Conservation (phyloP, 2,329 filamentous ascomycete genomes). For the Paraconiothyrium sp. region DNA sequence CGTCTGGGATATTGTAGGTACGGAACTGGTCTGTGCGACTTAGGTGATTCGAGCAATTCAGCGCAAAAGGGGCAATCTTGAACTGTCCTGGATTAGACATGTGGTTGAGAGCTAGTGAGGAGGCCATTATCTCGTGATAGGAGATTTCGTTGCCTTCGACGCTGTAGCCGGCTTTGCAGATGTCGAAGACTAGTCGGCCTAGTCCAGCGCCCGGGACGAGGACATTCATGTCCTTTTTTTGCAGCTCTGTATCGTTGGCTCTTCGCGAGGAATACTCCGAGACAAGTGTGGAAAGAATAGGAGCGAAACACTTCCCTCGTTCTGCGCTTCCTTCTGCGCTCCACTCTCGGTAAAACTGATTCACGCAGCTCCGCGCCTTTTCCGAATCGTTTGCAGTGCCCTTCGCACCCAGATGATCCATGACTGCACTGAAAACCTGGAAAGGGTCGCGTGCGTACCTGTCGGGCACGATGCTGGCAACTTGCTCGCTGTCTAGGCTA, state of each 20-base stretch:
- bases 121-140: constrained; percentile 93
- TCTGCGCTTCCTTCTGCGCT: constrained; percentile 78
- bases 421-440: constrained; percentile 55
- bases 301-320: constrained; percentile 78
- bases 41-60: constrained; percentile 86
- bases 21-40: constrained; percentile 78
- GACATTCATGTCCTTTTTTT: constrained; percentile 64
- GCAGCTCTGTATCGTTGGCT: constrained; percentile 25
- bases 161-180: constrained; percentile 76
- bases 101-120: constrained; percentile 76
- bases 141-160: constrained; percentile 94
- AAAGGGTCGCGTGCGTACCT: constrained; percentile 41
- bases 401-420: constrained; percentile 72
- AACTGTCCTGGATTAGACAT: constrained; percentile 70
- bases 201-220: constrained; percentile 91
- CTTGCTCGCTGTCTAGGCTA: constrained; percentile 43
- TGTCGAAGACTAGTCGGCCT: constrained; percentile 87
- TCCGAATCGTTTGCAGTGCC: constrained; percentile 81
- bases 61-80: constrained; percentile 83
- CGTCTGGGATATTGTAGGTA: constrained; percentile 79
- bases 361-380: constrained; percentile 90
- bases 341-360: constrained; percentile 97
- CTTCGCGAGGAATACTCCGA: constrained; percentile 51
- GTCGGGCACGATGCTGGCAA: constrained; percentile 42
- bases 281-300: constrained; percentile 73